Evolutionary conservation across 2,329 filamentous ascomycete species (phyloP).

Genomic region (Metarhizium rileyi): DNA sequence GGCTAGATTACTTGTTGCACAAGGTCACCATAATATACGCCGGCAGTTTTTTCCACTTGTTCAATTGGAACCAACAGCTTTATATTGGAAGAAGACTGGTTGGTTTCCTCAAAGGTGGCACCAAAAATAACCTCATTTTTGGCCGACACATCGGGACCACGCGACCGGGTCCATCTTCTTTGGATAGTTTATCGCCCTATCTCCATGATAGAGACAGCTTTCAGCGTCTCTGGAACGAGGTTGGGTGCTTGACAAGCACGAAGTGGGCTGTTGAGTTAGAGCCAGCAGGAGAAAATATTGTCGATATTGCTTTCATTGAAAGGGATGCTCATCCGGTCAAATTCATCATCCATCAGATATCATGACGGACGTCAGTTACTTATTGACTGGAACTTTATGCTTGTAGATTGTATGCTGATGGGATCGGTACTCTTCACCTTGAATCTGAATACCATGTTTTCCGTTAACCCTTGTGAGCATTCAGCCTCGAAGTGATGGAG

Average conservation of each 20-base stretch:
- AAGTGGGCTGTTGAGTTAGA: conserved; percentile 38
- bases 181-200: conserved; percentile 24
- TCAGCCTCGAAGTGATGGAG: neutral
- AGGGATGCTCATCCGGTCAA: conserved; percentile 20
- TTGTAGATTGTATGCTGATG: too few species aligned
- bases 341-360: conserved; percentile 26
- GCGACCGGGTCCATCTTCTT: conserved; percentile 14
- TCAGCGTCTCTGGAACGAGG: conserved; percentile 43
- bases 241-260: conserved; percentile 38
- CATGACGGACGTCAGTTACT: conserved; percentile 8
- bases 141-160: conserved; percentile 39
- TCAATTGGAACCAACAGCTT: conserved; percentile 37
- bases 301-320: conserved; percentile 16
- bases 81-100: conserved; percentile 34
- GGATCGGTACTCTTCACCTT: too few species aligned
- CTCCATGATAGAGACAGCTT: conserved; percentile 41
- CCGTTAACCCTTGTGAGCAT: too few species aligned
- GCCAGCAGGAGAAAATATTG: conserved; percentile 13
- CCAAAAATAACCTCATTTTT: conserved; percentile 36
- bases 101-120: conserved; percentile 33
- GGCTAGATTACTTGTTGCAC: conserved; percentile 24
- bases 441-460: too few species aligned
- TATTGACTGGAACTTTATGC: too few species aligned
- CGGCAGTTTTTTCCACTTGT: conserved; percentile 40
- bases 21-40: conserved; percentile 39